phyloP scores from a whole-genome alignment of 2,329 filamentous ascomycete genomes.

The Helminthosporium solani region DNA sequence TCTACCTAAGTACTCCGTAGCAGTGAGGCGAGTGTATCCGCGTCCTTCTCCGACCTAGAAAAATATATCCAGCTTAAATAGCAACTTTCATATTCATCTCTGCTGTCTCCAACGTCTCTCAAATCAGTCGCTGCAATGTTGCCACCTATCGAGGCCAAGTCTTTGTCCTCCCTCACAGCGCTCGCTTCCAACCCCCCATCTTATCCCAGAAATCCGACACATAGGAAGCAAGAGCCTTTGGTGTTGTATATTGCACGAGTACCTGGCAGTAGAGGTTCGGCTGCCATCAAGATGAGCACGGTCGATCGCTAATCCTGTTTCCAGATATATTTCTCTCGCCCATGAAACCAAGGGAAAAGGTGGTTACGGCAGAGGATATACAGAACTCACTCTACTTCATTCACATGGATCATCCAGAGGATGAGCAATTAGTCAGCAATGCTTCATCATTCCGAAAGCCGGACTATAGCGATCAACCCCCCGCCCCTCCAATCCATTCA shows the following conservation, averaged over 20 bases:
- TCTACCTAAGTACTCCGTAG: no score
- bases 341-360: constrained; percentile 83
- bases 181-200: constrained; percentile 84
- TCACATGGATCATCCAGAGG: constrained; percentile 69
- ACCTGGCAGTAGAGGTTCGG: constrained; percentile 80
- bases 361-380: constrained; percentile 84
- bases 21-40: no score
- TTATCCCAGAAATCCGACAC: constrained; percentile 76
- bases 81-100: constrained; percentile 10
- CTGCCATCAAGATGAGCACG: constrained; percentile 5
- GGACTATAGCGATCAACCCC: constrained; percentile 12
- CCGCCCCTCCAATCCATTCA: constrained; percentile 10
- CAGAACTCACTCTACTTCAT: constrained; percentile 87
- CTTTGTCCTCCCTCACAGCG: constrained; percentile 74
- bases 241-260: constrained; percentile 91
- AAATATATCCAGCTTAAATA: constrained; percentile 14
- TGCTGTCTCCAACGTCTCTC: constrained; percentile 10
- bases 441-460: constrained; percentile 14
- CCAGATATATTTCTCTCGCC: constrained; percentile 92
- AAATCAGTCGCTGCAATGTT: constrained; percentile 23
- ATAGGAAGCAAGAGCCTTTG: constrained; percentile 67
- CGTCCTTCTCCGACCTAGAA: not conserved
- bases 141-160: constrained; percentile 71
- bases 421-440: constrained; percentile 38
- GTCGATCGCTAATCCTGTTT: constrained; percentile 17